Conservation (phyloP, 352 stramenopile genomes). For the Pythium guiyangense region DNA sequence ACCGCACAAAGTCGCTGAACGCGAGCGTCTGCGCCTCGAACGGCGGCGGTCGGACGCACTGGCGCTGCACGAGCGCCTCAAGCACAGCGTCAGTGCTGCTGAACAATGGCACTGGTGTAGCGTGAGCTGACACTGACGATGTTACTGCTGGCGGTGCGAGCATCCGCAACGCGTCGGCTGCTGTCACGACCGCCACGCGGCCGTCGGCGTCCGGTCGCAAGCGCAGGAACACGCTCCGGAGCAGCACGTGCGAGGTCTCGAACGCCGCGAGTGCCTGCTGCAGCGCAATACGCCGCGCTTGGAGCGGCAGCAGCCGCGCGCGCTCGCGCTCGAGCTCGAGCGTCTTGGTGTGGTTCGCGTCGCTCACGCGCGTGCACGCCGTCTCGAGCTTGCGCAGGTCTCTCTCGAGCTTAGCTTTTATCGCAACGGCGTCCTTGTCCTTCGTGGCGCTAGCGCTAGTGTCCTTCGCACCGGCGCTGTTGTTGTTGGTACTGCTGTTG, state of each 20-base stretch:
- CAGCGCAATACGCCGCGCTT: conserved; percentile 21
- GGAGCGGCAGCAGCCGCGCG: conserved; percentile 33
- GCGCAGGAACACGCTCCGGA: conserved; percentile 29
- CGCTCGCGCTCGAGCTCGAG: conserved; percentile 45
- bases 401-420: conserved; percentile 33
- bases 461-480: too few species aligned
- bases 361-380: conserved; percentile 20
- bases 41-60: background rate
- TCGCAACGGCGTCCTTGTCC: background rate
- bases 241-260: conserved; percentile 22
- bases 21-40: conserved; percentile 8
- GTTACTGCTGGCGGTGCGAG: too few species aligned
- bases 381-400: conserved; percentile 38
- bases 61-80: conserved; percentile 10
- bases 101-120: too few species aligned
- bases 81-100: conserved; percentile 11
- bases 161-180: conserved; percentile 11
- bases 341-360: conserved; percentile 37
- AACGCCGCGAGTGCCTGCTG: conserved; percentile 21
- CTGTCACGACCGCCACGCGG: conserved; percentile 8
- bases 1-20: conserved; percentile 29
- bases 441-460: too few species aligned
- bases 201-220: conserved; percentile 15
- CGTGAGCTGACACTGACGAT: too few species aligned
- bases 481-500: too few species aligned